Evolutionary conservation across 495 filamentous ascomycete species (phyloP), one percentile per base, ranked within the genome.

Genomic region (Neurospora sp.): DNA sequence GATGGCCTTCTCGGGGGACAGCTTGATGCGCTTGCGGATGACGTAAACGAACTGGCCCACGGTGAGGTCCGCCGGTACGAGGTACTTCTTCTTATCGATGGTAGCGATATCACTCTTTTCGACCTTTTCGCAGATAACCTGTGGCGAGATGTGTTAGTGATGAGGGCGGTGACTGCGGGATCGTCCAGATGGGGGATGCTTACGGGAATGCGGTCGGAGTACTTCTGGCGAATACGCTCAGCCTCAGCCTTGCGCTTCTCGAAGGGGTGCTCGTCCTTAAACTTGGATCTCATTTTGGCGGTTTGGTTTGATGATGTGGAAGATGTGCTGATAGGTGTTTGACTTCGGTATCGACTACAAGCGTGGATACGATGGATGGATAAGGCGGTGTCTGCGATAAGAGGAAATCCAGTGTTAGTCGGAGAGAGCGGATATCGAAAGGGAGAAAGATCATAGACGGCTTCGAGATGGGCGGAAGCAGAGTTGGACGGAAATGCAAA

Each of bases 81-180:
- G 90, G 80, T 99, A 99, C 86, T 99, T 99, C 90, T 99, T 99
- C 91, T 99, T 99, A 87, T 99, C 96, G 88, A 99, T 99, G 73
- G 96, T 99, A 48, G 96, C 96, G 78, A 99, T 99, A 81, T 99
- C 96, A 62, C 91, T 94, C 84, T 98, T 98, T 85, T 99, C 96
- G 77, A 98, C 96, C 84, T 99, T 99, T 83, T 98, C 96, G 87
- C 96, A 99, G 84, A 99, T 99, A 70, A 98, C 95, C 94, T 98
- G 79, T 78, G 71, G 2, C 44, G 35, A 69, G 38, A 46, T 37
- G 6, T 31, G 73, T 75, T 73, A 76, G 75, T 44, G 69, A 71
- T 69, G 70, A 38, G 41, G 70, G 75, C 69, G 75, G 75, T 48
- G 76, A 75, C 72, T 54, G 70, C 39, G 71, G 72, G 39, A 5